Percentiles rank a stretch among this genome's conserved stretches.
Evolutionary conservation across 208 protist genomes (phyloP).

Genomic region (Tritrichomonas foetus): DNA sequence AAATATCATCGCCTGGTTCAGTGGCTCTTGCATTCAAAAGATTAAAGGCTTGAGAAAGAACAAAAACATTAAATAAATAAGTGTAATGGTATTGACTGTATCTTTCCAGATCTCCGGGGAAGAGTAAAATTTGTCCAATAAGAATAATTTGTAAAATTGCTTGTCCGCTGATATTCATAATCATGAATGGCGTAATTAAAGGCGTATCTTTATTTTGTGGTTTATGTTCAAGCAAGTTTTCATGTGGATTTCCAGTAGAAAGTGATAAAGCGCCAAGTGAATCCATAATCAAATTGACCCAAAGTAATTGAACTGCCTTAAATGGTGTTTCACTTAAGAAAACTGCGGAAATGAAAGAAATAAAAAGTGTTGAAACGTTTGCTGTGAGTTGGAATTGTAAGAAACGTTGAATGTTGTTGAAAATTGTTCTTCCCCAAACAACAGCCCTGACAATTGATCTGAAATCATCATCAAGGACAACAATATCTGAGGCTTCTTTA

Average conservation of each 20-base stretch:
- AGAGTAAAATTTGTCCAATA: background rate
- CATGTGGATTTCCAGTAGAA: background rate
- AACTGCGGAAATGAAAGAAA: background rate
- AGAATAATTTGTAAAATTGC: background rate
- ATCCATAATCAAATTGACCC: constrained; percentile 49
- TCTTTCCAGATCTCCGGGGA: background rate
- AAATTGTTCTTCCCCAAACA: constrained; percentile 91
- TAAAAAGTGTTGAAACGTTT: background rate
- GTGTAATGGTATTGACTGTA: background rate
- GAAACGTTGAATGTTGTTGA: constrained; percentile 92
- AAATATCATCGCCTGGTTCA: background rate
- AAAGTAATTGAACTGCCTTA: constrained; percentile 50
- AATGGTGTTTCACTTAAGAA: background rate
- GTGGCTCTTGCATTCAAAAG: background rate
- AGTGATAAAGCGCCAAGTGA: constrained; percentile 41
- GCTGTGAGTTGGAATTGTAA: constrained; percentile 88
- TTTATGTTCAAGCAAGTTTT: background rate
- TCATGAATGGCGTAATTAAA: constrained; percentile 20
- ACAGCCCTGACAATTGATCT: constrained; percentile 79
- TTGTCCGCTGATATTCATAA: background rate
- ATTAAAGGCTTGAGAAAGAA: background rate
- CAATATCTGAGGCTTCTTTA: constrained; percentile 75
- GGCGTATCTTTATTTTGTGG: background rate
- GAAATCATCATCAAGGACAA: constrained; percentile 96
- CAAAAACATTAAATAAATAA: background rate